Evolutionary conservation across 257 asterid species (phyloP).

Genomic region (Craterostigma plantagineum): DNA sequence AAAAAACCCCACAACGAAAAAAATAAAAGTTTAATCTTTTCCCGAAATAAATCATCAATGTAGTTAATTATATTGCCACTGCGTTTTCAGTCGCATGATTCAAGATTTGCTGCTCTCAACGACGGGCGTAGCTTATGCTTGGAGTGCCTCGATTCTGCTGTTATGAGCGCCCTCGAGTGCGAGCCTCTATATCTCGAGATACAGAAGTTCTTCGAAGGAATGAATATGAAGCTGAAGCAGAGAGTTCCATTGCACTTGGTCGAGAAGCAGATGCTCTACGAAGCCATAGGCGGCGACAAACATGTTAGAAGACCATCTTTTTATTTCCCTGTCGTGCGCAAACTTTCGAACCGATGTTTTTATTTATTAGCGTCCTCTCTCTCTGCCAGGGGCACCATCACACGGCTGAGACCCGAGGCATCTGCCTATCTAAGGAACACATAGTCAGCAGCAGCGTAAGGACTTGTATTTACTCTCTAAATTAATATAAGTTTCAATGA

Average conservation of each 20-base stretch:
- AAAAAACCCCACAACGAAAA: slow-evolving; percentile 1
- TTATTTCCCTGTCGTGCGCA: background rate
- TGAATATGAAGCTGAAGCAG: slow-evolving; percentile 69
- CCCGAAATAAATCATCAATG: background rate
- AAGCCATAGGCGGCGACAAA: slow-evolving; percentile 88
- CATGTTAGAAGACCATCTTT: slow-evolving; percentile 27
- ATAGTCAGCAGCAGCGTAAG: slow-evolving; percentile 83
- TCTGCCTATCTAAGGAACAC: slow-evolving; percentile 94
- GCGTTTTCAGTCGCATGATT: slow-evolving; percentile 43
- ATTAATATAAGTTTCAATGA: background rate
- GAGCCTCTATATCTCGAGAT: slow-evolving; percentile 76
- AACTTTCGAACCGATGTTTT: background rate
- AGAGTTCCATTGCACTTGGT: slow-evolving; percentile 81
- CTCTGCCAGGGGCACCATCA: slow-evolving; percentile 73
- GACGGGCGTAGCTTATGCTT: slow-evolving; percentile 90
- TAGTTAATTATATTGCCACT: slow-evolving; percentile 1
- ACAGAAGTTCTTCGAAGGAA: slow-evolving; percentile 54
- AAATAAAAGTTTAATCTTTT: background rate
- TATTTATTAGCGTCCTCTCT: too few species aligned
- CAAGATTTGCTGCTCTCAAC: slow-evolving; percentile 48
- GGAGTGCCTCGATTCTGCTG: slow-evolving; percentile 83
- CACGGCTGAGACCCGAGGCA: slow-evolving; percentile 91
- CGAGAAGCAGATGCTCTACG: slow-evolving; percentile 79
- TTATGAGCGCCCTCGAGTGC: slow-evolving; percentile 71
- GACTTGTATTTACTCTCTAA: slow-evolving; percentile 1